Evolutionary conservation across 73 alveolate species (phyloP).

Genomic region (Tetrahymena thermophila): DNA sequence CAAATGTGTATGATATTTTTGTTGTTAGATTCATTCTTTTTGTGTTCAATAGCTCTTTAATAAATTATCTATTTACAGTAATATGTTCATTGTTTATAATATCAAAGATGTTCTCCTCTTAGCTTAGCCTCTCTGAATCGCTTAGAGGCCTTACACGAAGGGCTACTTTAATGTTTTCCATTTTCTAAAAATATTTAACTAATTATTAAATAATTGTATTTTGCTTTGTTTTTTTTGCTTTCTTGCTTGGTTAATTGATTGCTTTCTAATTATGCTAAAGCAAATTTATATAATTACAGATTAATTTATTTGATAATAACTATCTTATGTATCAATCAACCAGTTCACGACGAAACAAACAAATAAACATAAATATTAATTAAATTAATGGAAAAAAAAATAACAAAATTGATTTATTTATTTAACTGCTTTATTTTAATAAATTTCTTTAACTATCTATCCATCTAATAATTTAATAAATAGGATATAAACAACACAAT

Average conservation of each 20-base stretch:
- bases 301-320: background rate
- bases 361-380: background rate
- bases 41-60: background rate
- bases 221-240: background rate
- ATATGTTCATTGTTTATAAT: background rate
- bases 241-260: background rate
- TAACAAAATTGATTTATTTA: too few relatives aligned
- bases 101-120: background rate
- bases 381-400: background rate
- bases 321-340: background rate
- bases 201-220: background rate
- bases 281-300: background rate
- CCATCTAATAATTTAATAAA: too few relatives aligned
- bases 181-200: background rate
- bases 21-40: background rate
- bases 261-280: background rate
- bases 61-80: background rate
- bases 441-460: background rate
- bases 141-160: background rate
- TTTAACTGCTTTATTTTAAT: background rate
- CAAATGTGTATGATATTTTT: background rate
- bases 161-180: background rate
- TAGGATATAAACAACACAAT: too few relatives aligned
- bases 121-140: background rate
- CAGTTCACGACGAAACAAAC: background rate